phyloP scores from a whole-genome alignment of 2,329 filamentous ascomycete species.

The Catunica adiposa region DNA sequence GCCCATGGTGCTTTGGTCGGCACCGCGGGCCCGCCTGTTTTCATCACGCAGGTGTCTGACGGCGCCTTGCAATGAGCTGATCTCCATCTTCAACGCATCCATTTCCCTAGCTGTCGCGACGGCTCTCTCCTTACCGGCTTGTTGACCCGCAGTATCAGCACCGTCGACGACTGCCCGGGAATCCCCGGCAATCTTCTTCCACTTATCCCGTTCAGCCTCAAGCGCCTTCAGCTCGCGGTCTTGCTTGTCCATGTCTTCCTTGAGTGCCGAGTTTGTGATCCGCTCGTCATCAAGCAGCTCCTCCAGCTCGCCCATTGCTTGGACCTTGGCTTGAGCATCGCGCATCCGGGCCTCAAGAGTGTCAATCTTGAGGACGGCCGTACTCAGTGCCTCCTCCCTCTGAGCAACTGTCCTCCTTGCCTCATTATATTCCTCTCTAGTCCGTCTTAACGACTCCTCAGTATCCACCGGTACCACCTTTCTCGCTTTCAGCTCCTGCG shows the following conservation, averaged over 20 bases:
- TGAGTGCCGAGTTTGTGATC: slow-evolving; percentile 34
- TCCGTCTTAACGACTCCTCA: slow-evolving; percentile 65
- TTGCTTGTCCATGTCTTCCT: slow-evolving; percentile 49
- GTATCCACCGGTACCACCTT: slow-evolving; percentile 68
- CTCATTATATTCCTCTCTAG: slow-evolving; percentile 68
- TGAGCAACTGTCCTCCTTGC: slow-evolving; percentile 54
- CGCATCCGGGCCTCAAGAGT: slow-evolving; percentile 77
- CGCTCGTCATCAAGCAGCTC: slow-evolving; percentile 37
- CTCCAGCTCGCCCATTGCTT: slow-evolving; percentile 50
- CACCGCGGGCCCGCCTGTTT: slow-evolving; percentile 43
- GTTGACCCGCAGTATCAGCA: slow-evolving; percentile 27
- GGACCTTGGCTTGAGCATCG: slow-evolving; percentile 63
- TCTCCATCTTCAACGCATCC: slow-evolving; percentile 53
- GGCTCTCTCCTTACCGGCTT: slow-evolving; percentile 47
- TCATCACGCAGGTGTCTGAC: slow-evolving; percentile 53
- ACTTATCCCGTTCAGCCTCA: slow-evolving; percentile 50
- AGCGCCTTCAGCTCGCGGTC: slow-evolving; percentile 48
- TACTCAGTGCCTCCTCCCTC: slow-evolving; percentile 70
- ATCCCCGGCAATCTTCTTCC: slow-evolving; percentile 54
- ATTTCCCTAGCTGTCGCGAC: slow-evolving; percentile 58
- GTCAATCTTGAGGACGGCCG: slow-evolving; percentile 81
- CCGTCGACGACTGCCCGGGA: slow-evolving; percentile 37
- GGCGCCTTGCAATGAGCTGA: slow-evolving; percentile 45
- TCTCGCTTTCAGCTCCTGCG: slow-evolving; percentile 64
- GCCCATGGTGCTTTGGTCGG: slow-evolving; percentile 37